phyloP scores from a whole-genome alignment of 108 stramenopile species.

The Licmophora abbreviata region DNA sequence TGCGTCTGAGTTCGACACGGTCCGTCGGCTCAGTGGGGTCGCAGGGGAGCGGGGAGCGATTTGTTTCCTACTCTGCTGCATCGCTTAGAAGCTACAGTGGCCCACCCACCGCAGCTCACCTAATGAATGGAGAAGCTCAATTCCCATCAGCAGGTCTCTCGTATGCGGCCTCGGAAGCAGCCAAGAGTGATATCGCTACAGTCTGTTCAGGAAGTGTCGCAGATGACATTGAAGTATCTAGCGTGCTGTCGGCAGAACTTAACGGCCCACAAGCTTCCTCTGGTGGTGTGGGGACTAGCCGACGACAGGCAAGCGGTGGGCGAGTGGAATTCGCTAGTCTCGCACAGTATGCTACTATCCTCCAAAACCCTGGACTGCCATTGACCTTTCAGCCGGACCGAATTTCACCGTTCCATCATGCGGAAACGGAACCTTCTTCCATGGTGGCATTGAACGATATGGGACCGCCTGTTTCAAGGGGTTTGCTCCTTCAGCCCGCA shows the following conservation, averaged over 20 bases:
- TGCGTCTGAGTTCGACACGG: conserved; percentile 4
- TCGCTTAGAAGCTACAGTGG: conserved; percentile 10
- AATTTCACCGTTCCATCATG: not conserved
- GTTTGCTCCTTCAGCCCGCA: conserved; percentile 16
- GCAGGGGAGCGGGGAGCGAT: conserved; percentile 12
- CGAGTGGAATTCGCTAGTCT: conserved; percentile 7
- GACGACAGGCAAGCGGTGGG: not conserved
- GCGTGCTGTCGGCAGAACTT: not conserved
- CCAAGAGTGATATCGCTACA: conserved; percentile 50
- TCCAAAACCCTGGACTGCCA: not conserved
- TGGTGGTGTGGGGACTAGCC: not conserved
- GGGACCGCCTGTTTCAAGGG: conserved; percentile 45
- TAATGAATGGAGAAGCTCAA: conserved; percentile 12
- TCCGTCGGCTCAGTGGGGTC: conserved; percentile 14
- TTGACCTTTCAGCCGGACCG: not conserved
- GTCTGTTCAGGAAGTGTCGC: conserved; percentile 41
- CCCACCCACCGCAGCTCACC: conserved; percentile 7
- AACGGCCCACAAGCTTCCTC: not conserved
- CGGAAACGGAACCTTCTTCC: not conserved
- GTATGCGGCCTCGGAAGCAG: conserved; percentile 31
- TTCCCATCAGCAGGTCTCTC: conserved; percentile 9
- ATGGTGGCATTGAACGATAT: conserved; percentile 25
- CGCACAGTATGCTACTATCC: not conserved
- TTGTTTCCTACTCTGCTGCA: not conserved
- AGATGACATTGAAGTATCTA: conserved; percentile 43